A percentile compares a stretch with the other conserved stretches of the same genome.
These are phyloP conservation scores for Violaceomyces palustris DNA, from an alignment of 1,284 basidiomycete genomes.

Conservation along the genomic window DNA sequence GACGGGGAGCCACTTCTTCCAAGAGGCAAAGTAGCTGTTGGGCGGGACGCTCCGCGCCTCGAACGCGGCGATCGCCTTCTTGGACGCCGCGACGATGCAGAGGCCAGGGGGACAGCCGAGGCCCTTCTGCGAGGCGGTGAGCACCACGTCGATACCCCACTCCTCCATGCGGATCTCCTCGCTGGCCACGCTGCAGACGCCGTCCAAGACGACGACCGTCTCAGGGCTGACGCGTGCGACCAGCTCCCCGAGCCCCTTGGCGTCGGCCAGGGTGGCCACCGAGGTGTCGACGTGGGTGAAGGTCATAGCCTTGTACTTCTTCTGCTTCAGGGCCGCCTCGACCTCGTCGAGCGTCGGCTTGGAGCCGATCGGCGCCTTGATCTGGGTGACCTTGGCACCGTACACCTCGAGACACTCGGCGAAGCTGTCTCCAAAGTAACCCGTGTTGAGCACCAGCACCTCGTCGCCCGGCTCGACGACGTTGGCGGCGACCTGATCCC, in stretches of 20 bases:
- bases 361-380: conserved; percentile 76
- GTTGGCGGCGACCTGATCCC: conserved; percentile 64
- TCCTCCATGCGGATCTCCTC: conserved; percentile 90
- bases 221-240: conserved; percentile 77
- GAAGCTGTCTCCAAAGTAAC: conserved; percentile 50
- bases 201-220: conserved; percentile 80
- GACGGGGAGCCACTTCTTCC: conserved; percentile 49
- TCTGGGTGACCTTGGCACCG: conserved; percentile 80
- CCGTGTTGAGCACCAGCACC: conserved; percentile 68
- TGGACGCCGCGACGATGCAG: conserved; percentile 75
- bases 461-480: conserved; percentile 73
- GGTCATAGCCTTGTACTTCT: conserved; percentile 84
- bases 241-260: conserved; percentile 69
- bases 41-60: conserved; percentile 68
- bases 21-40: conserved; percentile 74
- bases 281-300: conserved; percentile 74
- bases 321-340: conserved; percentile 67
- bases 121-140: conserved; percentile 91
- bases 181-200: conserved; percentile 89
- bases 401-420: conserved; percentile 63
- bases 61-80: conserved; percentile 72
- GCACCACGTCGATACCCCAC: conserved; percentile 85
- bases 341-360: conserved; percentile 65
- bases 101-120: conserved; percentile 91
- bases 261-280: conserved; percentile 75